Evolutionary conservation across 2,329 filamentous ascomycete species (phyloP).

Genomic region (Fusarium subtropicale): DNA sequence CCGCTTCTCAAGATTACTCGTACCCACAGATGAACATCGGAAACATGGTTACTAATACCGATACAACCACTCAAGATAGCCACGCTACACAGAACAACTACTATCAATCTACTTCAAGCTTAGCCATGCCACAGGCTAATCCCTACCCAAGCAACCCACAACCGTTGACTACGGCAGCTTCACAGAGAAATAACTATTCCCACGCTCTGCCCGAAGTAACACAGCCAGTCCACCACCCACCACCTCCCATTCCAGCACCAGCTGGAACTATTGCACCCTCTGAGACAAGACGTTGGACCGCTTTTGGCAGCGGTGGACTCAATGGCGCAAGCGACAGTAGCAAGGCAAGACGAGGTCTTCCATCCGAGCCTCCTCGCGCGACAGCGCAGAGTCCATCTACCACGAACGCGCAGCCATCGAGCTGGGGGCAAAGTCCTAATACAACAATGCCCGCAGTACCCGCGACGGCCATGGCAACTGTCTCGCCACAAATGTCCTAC

Average conservation of each 20-base stretch:
- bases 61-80: constrained; percentile 37
- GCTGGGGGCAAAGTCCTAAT: constrained; percentile 26
- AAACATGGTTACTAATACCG: constrained; percentile 45
- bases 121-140: constrained; percentile 45
- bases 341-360: constrained; percentile 33
- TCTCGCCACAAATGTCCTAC: constrained; percentile 33
- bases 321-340: not conserved
- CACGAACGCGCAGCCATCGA: constrained; percentile 26
- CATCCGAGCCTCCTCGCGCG: constrained; percentile 25
- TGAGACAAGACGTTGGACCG: constrained; percentile 31
- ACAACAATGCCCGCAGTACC: constrained; percentile 6
- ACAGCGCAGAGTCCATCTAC: constrained; percentile 8
- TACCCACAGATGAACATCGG: constrained; percentile 49
- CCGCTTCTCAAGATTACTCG: constrained; percentile 39
- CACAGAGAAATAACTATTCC: constrained; percentile 32
- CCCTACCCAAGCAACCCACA: constrained; percentile 32
- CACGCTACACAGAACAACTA: constrained; percentile 41
- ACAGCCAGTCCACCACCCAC: constrained; percentile 19
- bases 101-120: constrained; percentile 46
- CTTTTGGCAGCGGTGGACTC: not conserved
- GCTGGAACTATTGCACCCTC: constrained; percentile 22
- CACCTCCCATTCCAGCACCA: constrained; percentile 23
- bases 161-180: constrained; percentile 22
- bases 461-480: constrained; percentile 17
- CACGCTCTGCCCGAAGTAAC: constrained; percentile 25